Evolutionary conservation across 1,284 basidiomycete genomes (phyloP), one percentile per base, ranked within the genome.

Genomic region (Abortiporus biennis): DNA sequence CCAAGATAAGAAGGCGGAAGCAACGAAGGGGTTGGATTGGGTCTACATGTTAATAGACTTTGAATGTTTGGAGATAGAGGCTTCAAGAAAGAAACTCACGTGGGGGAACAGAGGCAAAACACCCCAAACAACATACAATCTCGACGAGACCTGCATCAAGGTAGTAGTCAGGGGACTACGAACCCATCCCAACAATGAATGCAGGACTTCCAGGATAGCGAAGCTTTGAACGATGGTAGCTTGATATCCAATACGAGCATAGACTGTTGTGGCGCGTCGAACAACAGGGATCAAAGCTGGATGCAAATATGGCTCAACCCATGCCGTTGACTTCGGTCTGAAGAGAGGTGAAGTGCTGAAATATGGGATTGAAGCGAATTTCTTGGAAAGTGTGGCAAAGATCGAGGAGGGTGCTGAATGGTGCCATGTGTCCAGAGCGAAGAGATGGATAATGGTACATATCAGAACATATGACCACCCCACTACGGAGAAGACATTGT

Each of bases 1-100:
- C 95, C 95, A 99, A 0, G 95, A 91, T 49, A 96, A 66, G 41
- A 98, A 77, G 92, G 97, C 95, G 38, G 85, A 83, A 2, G 90
- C 79, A 68, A 90, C 98, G 24, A 92, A 65, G 2, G 95, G 89
- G 57, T 80, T 85, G 3, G 70, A 62, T 49, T 80, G 84, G 13
- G 82, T 80, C 86, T 85, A 56, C 11, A 52, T 47, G 38, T 3
- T 4, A 24, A 23, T 11, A n/a, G 25, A 12, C 1, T 19, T 23
- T 21, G 3, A 11, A 29, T 31, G 27, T 36, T 11, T 15, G 9
- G 25, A n/a, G 17, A 13, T n/a, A 13, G 24, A 22, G 15, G 19
- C 22, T 19, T 16, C n/a, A 6, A 40, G 9, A 23, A 25, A 17
- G 13, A 15, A 34, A 27, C 73, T 50, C 46, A 80, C 78, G 44